These are phyloP conservation scores for Aspergillus flavus DNA, from an alignment of 2,329 filamentous ascomycete genomes.

Conservation along the genomic window DNA sequence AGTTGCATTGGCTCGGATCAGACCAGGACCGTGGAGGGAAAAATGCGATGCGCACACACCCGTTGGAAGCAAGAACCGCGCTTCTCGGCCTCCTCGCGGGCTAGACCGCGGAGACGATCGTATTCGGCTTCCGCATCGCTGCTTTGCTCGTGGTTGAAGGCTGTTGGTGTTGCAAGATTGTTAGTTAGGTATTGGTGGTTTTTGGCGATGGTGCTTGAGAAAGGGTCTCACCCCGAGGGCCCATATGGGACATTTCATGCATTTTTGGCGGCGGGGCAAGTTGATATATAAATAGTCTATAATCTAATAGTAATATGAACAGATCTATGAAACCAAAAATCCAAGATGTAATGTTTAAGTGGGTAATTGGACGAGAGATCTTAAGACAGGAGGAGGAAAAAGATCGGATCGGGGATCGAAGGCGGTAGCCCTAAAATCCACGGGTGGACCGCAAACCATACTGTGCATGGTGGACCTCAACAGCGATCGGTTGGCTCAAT, in stretches of 20 bases:
- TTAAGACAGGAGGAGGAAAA: conserved; percentile 4
- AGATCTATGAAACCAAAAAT: background rate
- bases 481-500: conserved; percentile 2
- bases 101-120: conserved; percentile 82
- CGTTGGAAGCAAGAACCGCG: conserved; percentile 75
- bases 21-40: background rate
- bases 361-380: background rate
- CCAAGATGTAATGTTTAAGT: conserved; percentile 1
- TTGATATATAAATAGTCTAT: background rate
- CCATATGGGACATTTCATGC: conserved; percentile 49
- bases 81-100: conserved; percentile 77
- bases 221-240: conserved; percentile 37
- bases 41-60: conserved; percentile 46
- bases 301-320: background rate
- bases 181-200: conserved; percentile 8
- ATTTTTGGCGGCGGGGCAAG: conserved; percentile 24
- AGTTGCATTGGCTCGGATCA: background rate
- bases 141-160: conserved; percentile 73
- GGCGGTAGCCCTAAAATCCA: conserved; percentile 13
- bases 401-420: conserved; percentile 15
- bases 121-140: conserved; percentile 80
- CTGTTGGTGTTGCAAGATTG: conserved; percentile 46
- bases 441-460: conserved; percentile 1
- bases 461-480: background rate
- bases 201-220: background rate